Percentiles rank a stretch among this genome's conserved stretches.
Evolutionary conservation across 805 yeast species (phyloP).

Genomic region (Starmerella khaoyaiensis): DNA sequence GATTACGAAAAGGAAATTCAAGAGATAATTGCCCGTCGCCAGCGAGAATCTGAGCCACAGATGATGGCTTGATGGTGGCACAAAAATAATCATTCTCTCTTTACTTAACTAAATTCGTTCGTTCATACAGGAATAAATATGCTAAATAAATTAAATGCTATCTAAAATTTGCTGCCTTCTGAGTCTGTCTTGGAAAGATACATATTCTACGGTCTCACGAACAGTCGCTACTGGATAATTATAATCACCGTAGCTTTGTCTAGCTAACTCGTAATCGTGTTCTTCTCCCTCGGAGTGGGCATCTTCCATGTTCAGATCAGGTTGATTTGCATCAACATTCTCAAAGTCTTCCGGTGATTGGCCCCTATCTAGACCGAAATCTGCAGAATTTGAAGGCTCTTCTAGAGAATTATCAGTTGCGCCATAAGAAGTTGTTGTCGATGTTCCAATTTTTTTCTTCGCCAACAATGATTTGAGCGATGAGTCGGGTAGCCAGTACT

Average conservation of each 20-base stretch:
- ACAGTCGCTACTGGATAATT: constrained; percentile 33
- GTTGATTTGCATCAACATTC: background rate
- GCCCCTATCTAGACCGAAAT: background rate
- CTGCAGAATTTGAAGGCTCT: background rate
- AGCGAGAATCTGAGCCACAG: constrained; percentile 24
- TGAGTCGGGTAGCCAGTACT: constrained; percentile 57
- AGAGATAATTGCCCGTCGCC: constrained; percentile 28
- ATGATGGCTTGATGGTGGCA: background rate
- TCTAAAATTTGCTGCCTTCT: constrained; percentile 9
- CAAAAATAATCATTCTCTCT: background rate
- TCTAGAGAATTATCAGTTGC: background rate
- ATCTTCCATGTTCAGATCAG: constrained; percentile 11
- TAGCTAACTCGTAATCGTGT: constrained; percentile 26
- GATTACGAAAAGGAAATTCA: constrained; percentile 29
- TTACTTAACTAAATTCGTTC: background rate
- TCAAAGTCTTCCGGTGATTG: background rate
- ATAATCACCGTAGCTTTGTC: constrained; percentile 31
- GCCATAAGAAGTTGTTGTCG: constrained; percentile 3
- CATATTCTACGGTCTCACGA: constrained; percentile 21
- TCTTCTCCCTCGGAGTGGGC: constrained; percentile 26
- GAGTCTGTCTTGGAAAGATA: constrained; percentile 19
- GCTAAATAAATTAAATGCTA: background rate
- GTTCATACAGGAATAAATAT: background rate
- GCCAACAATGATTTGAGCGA: constrained; percentile 6
- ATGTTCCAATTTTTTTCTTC: background rate